These are phyloP conservation scores for Neurospora terricola DNA, from an alignment of 495 filamentous ascomycete genomes.

Conservation along the genomic window DNA sequence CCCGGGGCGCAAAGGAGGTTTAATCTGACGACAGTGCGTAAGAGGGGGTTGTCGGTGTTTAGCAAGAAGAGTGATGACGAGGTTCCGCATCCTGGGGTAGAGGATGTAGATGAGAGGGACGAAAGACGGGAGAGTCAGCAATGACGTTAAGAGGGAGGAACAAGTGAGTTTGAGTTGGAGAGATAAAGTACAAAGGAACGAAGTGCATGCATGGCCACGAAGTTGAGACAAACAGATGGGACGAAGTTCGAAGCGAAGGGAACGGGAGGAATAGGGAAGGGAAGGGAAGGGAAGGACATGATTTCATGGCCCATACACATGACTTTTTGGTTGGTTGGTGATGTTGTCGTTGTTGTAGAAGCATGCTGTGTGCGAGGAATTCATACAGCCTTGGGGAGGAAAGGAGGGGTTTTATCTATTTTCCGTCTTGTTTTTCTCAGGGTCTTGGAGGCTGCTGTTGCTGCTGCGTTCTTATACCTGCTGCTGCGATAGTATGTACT, in stretches of 20 bases:
- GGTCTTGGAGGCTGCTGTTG: not conserved
- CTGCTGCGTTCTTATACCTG: not conserved
- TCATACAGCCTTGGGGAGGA: not conserved
- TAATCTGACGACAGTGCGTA: constrained; percentile 23
- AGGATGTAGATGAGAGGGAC: not conserved
- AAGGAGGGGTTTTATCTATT: not conserved
- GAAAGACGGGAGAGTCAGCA: not conserved
- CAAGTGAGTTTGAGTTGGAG: not conserved
- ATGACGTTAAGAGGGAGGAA: not conserved
- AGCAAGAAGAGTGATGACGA: constrained; percentile 22
- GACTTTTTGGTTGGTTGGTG: not conserved
- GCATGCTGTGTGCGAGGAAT: not conserved
- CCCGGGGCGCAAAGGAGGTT: constrained; percentile 17
- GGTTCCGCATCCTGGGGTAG: not conserved
- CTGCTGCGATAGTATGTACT: not conserved
- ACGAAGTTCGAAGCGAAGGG: not conserved
- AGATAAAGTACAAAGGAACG: not conserved
- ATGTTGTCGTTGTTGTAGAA: not conserved
- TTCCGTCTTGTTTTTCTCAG: not conserved
- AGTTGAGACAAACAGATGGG: not conserved
- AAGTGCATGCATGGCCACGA: not conserved
- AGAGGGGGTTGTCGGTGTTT: constrained; percentile 27
- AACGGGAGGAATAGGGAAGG: not conserved
- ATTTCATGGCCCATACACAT: not conserved
- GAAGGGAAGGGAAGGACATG: not conserved